Percentiles rank a stretch among this genome's conserved stretches.
phyloP scores from a whole-genome alignment of 306 rosid genomes.

The Adenanthera pavonina region DNA sequence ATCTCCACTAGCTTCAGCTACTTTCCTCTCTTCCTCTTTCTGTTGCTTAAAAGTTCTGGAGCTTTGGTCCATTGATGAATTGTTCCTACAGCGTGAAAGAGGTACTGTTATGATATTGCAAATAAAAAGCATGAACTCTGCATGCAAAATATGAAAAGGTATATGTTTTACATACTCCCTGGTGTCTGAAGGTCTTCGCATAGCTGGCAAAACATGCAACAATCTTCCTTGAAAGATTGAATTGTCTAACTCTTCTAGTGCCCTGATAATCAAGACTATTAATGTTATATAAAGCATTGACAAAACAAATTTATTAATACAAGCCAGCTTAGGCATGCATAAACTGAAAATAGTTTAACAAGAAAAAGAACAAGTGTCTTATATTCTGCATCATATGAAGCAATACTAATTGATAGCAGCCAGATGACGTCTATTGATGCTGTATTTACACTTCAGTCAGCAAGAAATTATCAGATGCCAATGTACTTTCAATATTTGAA shows the following conservation, averaged over 20 bases:
- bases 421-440: neutral
- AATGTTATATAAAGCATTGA: constrained; percentile 9
- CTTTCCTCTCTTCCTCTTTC: constrained; percentile 82
- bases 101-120: constrained; percentile 27
- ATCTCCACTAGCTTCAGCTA: constrained; percentile 88
- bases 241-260: constrained; percentile 72
- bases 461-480: constrained; percentile 10
- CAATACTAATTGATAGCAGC: constrained; percentile 21
- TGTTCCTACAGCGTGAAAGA: constrained; percentile 54
- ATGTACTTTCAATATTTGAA: constrained; percentile 3
- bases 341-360: neutral
- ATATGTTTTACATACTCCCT: constrained; percentile 58
- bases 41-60: constrained; percentile 67
- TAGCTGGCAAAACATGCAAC: constrained; percentile 89
- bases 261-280: constrained; percentile 53
- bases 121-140: constrained; percentile 9
- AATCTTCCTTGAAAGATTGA: constrained; percentile 91
- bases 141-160: neutral
- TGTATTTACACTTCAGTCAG: constrained; percentile 15
- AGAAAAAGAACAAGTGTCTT: neutral
- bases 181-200: constrained; percentile 58
- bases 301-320: constrained; percentile 15
- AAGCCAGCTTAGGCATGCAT: constrained; percentile 21
- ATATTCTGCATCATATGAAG: constrained; percentile 9
- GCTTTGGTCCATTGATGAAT: constrained; percentile 50